Conservation (phyloP, 495 filamentous ascomycete species). For the Cercophora sp. region DNA sequence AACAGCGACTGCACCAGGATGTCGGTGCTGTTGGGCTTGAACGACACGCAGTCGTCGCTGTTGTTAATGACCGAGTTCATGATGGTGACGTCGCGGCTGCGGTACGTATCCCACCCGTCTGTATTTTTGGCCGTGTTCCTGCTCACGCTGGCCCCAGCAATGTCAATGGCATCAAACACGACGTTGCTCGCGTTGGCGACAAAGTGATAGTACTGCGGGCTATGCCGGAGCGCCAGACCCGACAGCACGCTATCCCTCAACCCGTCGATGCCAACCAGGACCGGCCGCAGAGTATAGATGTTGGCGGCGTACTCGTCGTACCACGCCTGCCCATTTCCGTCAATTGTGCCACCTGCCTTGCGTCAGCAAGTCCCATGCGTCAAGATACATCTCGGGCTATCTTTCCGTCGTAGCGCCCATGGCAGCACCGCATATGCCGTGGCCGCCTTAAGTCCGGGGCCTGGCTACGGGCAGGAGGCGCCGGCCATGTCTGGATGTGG, state of each 20-base stretch:
- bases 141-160: conserved; percentile 32
- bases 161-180: conserved; percentile 62
- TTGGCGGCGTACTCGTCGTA: conserved; percentile 59
- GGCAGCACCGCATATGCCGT: conserved; percentile 2
- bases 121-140: conserved; percentile 54
- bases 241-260: conserved; percentile 41
- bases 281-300: conserved; percentile 46
- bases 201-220: conserved; percentile 41
- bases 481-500: neutral
- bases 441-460: neutral
- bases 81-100: conserved; percentile 4
- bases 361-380: conserved; percentile 27
- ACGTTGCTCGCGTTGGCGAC: conserved; percentile 65
- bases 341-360: conserved; percentile 20
- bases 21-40: conserved; percentile 56
- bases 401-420: neutral
- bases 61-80: conserved; percentile 46
- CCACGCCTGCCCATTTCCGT: conserved; percentile 65
- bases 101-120: conserved; percentile 36
- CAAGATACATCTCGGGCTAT: neutral
- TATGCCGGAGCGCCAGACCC: conserved; percentile 50
- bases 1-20: conserved; percentile 54
- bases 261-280: conserved; percentile 48
- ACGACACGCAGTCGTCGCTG: conserved; percentile 58
- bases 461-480: neutral